These are phyloP conservation scores for Apiotrichum gamsii DNA, from an alignment of 1,284 basidiomycete species.

Conservation along the genomic window DNA sequence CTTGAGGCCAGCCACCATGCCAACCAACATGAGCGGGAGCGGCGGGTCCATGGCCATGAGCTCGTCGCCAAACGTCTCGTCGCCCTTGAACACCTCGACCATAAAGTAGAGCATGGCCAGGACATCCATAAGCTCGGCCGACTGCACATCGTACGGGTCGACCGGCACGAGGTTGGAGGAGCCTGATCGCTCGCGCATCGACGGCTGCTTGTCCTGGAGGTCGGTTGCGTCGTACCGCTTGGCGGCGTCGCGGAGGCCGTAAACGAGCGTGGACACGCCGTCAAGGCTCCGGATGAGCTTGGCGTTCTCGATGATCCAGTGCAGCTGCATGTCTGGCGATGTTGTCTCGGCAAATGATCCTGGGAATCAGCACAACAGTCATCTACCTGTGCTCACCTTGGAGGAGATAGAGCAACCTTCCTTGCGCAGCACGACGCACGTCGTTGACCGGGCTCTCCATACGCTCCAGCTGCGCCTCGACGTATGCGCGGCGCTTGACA, in stretches of 20 bases:
- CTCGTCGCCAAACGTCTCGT: conserved; percentile 90
- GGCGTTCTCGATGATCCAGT: conserved; percentile 93
- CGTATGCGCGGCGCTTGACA: conserved; percentile 58
- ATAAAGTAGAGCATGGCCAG: conserved; percentile 89
- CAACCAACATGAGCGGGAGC: conserved; percentile 85
- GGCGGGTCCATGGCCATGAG: conserved; percentile 94
- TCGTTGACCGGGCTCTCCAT: conserved; percentile 79
- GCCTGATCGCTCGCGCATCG: conserved; percentile 10
- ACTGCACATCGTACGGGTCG: conserved; percentile 44
- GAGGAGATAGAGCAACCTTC: conserved; percentile 76
- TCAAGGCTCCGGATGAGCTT: conserved; percentile 77
- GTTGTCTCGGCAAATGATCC: conserved; percentile 86
- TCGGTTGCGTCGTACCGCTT: conserved; percentile 60
- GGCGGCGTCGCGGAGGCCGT: conserved; percentile 83
- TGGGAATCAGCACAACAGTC: conserved; percentile 41
- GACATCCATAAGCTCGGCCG: conserved; percentile 83
- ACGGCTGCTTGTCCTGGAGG: conserved; percentile 10
- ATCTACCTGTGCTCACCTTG: conserved; percentile 65
- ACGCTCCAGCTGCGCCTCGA: conserved; percentile 73
- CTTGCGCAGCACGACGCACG: conserved; percentile 76
- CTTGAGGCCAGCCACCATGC: conserved; percentile 76
- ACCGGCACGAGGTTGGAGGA: conserved; percentile 18
- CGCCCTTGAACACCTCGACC: conserved; percentile 82
- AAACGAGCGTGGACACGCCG: conserved; percentile 74
- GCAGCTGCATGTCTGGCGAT: conserved; percentile 86